Evolutionary conservation across 495 filamentous ascomycete genomes (phyloP), one percentile per base, ranked within the genome.

Genomic region (Wilcoxina mikolae): DNA sequence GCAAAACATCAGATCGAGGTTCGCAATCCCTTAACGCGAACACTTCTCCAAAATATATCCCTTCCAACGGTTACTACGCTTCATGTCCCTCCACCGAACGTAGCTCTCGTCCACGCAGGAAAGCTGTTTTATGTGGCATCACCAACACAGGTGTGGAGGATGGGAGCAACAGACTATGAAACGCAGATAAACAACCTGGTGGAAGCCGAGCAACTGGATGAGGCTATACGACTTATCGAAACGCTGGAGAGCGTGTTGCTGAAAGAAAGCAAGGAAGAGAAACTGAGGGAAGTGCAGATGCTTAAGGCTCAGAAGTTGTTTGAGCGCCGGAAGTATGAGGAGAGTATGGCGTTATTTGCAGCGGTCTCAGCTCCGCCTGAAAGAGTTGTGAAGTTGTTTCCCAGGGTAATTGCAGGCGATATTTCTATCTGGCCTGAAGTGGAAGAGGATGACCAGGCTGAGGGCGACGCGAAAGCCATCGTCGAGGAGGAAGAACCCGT

Each of bases 211-310:
- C 79, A 78, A 59, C 79, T 87, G 42, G 90, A 99, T 60, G 91
- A 99, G 67, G 93, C 91, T 1, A 85, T 95, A 52, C 95, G 87
- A 61, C 68, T 99, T 9, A 69, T 95, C 2, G 74, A 72, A 39
- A 85, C 94, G 79, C 78, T 99, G 3, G 91, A 96, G 68, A 89
- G 94, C 70, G 90, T 88, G 0, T 74, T 96, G 5, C 68, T 99
- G 7, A 78, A 80, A 46, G 81, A 94, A 57, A 55, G 55, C 38
- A 99, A 96, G 62, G 74, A 76, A 24, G 81, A 83, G 52, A 79
- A 82, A 22, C 67, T 94, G 55, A 77, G 90, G 12, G 81, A 90
- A 58, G 77, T 89, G 41, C 88, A 87, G 70, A 87, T 94, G 69
- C 74, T 83, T 54, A 96, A 99, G 62, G 91, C 91, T 0, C 84